Percentiles rank a stretch among this genome's conserved stretches.
phyloP scores from a whole-genome alignment of 1,284 basidiomycete genomes.

The Veloporphyrellus conicus region DNA sequence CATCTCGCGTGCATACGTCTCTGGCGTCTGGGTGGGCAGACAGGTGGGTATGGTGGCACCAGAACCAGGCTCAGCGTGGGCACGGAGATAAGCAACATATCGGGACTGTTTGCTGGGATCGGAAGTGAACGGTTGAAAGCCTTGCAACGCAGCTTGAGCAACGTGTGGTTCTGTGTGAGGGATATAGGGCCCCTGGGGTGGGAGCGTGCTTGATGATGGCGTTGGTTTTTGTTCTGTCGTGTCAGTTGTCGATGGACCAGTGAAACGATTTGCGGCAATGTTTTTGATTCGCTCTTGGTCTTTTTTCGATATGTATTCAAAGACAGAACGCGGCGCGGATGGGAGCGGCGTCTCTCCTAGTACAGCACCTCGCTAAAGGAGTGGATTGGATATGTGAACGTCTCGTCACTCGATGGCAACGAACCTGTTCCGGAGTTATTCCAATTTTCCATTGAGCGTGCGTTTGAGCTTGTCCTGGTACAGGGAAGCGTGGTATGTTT shows the following conservation, averaged over 20 bases:
- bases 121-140: constrained; percentile 85
- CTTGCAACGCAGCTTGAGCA: constrained; percentile 81
- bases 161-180: constrained; percentile 70
- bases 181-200: constrained; percentile 42
- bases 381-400: constrained; percentile 1
- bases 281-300: constrained; percentile 80
- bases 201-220: constrained; percentile 21
- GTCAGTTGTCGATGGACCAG: constrained; percentile 23
- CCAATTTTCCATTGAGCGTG: constrained; percentile 51
- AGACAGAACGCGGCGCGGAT: constrained; percentile 73
- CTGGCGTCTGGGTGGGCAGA: constrained; percentile 53
- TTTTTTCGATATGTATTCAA: constrained; percentile 90
- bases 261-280: constrained; percentile 42
- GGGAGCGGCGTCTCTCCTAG: constrained; percentile 79
- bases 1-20: constrained; percentile 79
- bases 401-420: constrained; percentile 12
- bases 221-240: constrained; percentile 19
- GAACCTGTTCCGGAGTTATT: constrained; percentile 69
- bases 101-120: constrained; percentile 80
- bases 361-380: constrained; percentile 65
- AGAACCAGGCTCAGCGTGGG: constrained; percentile 53
- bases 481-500: constrained; percentile 26
- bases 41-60: constrained; percentile 42
- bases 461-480: constrained; percentile 26
- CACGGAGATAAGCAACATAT: constrained; percentile 78